Percentiles rank a stretch among this genome's conserved stretches.
Conservation (phyloP, 2,329 filamentous ascomycete genomes). For the Cryphonectria parasitica region DNA sequence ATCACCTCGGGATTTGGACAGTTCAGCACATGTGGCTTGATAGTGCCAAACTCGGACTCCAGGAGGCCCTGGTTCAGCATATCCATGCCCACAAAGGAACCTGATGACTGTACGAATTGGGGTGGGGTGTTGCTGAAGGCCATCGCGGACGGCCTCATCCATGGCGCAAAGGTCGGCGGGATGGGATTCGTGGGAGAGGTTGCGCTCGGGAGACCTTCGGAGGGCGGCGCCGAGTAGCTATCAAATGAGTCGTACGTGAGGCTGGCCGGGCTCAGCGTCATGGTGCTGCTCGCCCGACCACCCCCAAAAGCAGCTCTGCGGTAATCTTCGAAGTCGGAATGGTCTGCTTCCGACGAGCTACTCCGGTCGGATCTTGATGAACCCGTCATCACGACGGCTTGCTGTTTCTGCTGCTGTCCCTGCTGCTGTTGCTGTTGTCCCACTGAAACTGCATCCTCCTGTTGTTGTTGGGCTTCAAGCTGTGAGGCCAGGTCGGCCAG, state of each 20-base stretch:
- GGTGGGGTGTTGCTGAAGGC: constrained; percentile 33
- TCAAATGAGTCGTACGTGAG: constrained; percentile 52
- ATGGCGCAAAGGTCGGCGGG: constrained; percentile 26
- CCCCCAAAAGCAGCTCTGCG: constrained; percentile 50
- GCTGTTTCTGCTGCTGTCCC: background rate
- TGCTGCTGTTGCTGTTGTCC: background rate
- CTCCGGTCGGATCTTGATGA: constrained; percentile 51
- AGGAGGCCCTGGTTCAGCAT: constrained; percentile 55
- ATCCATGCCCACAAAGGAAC: constrained; percentile 47
- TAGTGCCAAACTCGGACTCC: constrained; percentile 56
- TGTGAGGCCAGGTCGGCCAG: constrained; percentile 60
- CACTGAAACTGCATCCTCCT: constrained; percentile 38
- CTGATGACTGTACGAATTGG: constrained; percentile 48
- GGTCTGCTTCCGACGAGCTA: constrained; percentile 59
- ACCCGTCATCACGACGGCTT: background rate
- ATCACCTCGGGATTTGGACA: constrained; percentile 59
- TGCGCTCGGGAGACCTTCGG: constrained; percentile 36
- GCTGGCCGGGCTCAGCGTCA: constrained; percentile 59
- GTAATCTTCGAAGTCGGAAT: constrained; percentile 62
- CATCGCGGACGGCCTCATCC: constrained; percentile 35
- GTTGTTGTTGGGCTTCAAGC: constrained; percentile 52
- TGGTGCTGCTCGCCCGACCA: constrained; percentile 40
- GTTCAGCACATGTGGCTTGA: constrained; percentile 59
- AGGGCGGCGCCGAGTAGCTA: constrained; percentile 34
- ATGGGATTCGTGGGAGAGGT: constrained; percentile 38